Base-by-base conservation (phyloP, 2,329 filamentous ascomycete species). In the Beauveria varroae region DNA sequence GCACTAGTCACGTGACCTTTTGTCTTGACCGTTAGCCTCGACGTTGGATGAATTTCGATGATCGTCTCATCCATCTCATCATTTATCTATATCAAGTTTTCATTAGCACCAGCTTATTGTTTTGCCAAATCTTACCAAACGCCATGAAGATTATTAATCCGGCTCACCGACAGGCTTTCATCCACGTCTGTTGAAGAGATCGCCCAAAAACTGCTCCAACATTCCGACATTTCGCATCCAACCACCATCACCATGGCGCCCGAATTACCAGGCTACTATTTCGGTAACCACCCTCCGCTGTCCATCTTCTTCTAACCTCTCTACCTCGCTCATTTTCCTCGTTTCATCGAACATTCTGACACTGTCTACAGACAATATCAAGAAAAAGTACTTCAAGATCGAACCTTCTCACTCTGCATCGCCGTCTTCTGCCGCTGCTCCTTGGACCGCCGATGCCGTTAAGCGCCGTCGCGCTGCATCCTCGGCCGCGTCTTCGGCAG, bases 341-440 rank as follows among this genome's bases (percentile, higher is more conserved):
- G 5, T n/a, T 22, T 51, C 22, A 24, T 24, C 3, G 2, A 14
- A 16, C 34, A 37, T 37, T 37, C 14, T 37, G 14, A 37, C 34
- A 37, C 34, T 37, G 34, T 14, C 14, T 5, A 14, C 58, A 85
- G 84, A 86, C 63, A 57, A 72, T 16, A 78, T 79, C 49, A 88
- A 84, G 70, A 80, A 80, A 43, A 87, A 84, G 65, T 90, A 89
- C 68, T 90, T 89, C 72, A 86, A 84, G 67, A 81, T 90, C 55
- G 83, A 88, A 68, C 80, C 78, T 51, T 77, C 82, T 44, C 78
- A 81, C 60, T 78, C 78, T 18, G 83, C 83, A 0, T 79, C 84
- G 0, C 64, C 74, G 34, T 37, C 34, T 5, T 37, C 34, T 37
- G 34, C 34, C 1, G 72, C 71, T 8, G 76, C 81, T 0, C 72